Evolutionary conservation across 1,139 yeast genomes (phyloP).

Genomic region (Diutina scorzettiae): DNA sequence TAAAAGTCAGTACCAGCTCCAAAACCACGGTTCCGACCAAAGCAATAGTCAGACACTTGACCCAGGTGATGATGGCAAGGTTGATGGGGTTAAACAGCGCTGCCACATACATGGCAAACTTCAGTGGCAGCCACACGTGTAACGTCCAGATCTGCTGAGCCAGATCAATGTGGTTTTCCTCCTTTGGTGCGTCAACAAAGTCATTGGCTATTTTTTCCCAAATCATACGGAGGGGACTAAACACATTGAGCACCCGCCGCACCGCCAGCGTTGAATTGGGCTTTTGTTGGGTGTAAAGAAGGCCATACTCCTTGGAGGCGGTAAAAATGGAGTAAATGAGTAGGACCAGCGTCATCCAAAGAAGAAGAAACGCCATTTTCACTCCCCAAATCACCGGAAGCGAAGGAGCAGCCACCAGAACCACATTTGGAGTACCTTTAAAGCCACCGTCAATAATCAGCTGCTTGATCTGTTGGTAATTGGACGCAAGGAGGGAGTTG

Average conservation of each 20-base stretch:
- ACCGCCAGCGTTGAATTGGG: slow-evolving; percentile 3
- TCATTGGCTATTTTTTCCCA: not conserved
- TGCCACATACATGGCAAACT: not conserved
- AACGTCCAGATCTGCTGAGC: slow-evolving; percentile 1
- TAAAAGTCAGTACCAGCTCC: not conserved
- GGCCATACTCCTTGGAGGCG: not conserved
- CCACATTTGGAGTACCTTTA: not conserved
- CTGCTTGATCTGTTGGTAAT: slow-evolving; percentile 4
- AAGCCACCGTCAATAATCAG: not conserved
- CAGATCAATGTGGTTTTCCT: slow-evolving; percentile 1
- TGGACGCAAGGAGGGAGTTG: not conserved
- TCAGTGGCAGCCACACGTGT: not conserved
- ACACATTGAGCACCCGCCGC: not conserved
- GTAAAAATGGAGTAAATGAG: not conserved
- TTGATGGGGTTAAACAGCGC: not conserved
- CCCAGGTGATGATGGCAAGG: slow-evolving; percentile 3
- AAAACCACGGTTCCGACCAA: not conserved
- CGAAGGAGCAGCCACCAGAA: not conserved
- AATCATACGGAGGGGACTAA: not conserved
- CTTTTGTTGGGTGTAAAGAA: not conserved
- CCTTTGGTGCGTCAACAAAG: not conserved
- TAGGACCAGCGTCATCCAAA: not conserved
- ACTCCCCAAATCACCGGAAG: not conserved
- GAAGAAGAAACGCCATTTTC: not conserved
- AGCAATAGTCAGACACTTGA: not conserved